Conservation (phyloP, 352 stramenopile species). For the Phytophthora chlamydospora region DNA sequence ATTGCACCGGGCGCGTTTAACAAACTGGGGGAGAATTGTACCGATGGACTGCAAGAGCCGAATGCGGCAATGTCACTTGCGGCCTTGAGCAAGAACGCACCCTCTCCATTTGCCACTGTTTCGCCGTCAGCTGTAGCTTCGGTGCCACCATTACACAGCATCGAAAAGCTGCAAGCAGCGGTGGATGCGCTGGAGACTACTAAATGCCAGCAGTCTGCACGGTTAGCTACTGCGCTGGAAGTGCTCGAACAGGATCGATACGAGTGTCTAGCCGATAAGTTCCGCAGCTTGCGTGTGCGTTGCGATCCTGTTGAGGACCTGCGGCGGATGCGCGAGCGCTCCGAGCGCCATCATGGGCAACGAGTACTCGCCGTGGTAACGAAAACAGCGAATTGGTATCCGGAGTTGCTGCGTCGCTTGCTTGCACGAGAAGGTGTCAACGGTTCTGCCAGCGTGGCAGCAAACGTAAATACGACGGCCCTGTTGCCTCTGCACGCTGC, state of each 20-base stretch:
- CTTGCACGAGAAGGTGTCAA: constrained; percentile 39
- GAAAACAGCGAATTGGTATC: constrained; percentile 53
- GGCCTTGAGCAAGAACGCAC: constrained; percentile 3
- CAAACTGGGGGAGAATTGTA: background rate
- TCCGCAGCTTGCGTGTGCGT: constrained; percentile 44
- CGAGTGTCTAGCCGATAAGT: constrained; percentile 64
- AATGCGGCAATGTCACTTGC: background rate
- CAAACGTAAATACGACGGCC: background rate
- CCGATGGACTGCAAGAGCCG: background rate
- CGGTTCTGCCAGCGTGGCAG: background rate
- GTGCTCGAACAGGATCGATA: constrained; percentile 57
- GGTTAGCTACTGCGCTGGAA: constrained; percentile 47
- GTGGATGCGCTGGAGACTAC: constrained; percentile 52
- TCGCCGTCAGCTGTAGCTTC: constrained; percentile 1
- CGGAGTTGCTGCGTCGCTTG: constrained; percentile 54
- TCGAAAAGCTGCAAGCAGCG: constrained; percentile 60
- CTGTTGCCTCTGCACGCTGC: constrained; percentile 43
- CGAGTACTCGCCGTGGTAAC: constrained; percentile 39
- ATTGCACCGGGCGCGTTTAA: constrained; percentile 6
- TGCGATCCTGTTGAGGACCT: constrained; percentile 51
- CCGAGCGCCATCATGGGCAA: constrained; percentile 50
- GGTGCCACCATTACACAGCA: constrained; percentile 40
- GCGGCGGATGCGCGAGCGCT: constrained; percentile 50
- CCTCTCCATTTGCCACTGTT: constrained; percentile 12
- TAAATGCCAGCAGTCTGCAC: constrained; percentile 45